Base-by-base conservation (phyloP, 2,329 filamentous ascomycete species). In the Colletotrichum sp. region DNA sequence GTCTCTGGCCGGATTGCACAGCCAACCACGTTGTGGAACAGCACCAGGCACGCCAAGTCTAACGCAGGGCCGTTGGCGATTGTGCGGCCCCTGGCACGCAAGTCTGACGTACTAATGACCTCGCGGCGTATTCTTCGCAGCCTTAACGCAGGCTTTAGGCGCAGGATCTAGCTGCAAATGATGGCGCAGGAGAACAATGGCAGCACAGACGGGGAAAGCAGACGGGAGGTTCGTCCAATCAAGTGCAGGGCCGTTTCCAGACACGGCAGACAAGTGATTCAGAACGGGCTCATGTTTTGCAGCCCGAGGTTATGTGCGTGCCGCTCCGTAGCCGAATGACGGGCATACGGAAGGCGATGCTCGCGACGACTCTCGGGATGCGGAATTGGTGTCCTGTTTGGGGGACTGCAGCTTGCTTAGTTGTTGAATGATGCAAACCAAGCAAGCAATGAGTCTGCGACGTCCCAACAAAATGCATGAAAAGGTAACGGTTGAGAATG, bases 381-480 rank as follows among this genome's bases (percentile, higher is more conserved):
- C 18, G 59, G 59, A 63, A 34, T 16, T 30, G 18, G n/a, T 15
- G 30, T 12, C 30, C 59, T 62, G 30, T 34, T 63, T 36, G 1
- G 59, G 59, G 16, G 28, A n/a, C 28, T 30, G 18, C 12, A 21
- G 24, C 12, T 15, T 15, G 18, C 6, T 10, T 10, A 44, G 36
- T 75, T 75, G 72, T 75, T 75, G 72, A 75, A 75, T 30, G 32
- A 15, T 36, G 62, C 21, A 30, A 59, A 39, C 34, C 62, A 28
- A 44, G 34, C 28, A 28, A 34, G 18, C 44, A 21, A 52, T 7
- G 44, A 52, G 16, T 63, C 73, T 60, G 57, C 59, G 32, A 72
- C 69, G 69, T 57, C 52, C 73, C 73, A 76, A 76, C 73, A 76
- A 76, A 76, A 76, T 76, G 73, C 72, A 75, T 34, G 63, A 49